Percentiles rank a stretch among this genome's conserved stretches.
Evolutionary conservation across 2,329 filamentous ascomycete genomes (phyloP).

Genomic region (Colletotrichum ledebouriae): DNA sequence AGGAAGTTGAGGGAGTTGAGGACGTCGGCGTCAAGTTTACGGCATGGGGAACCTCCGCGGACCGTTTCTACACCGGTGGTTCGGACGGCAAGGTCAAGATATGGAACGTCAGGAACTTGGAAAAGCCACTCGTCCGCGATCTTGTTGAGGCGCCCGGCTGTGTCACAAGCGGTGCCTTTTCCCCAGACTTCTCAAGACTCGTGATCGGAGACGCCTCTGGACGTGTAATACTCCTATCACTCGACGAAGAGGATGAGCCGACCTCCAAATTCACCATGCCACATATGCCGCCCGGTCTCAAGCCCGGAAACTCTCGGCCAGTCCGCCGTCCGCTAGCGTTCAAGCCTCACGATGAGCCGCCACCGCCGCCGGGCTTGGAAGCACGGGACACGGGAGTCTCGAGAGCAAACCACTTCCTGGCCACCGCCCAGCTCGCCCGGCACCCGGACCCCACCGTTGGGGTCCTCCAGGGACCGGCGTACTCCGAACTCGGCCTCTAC

Average conservation of each 20-base stretch:
- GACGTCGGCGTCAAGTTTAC: slow-evolving; percentile 75
- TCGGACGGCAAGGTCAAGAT: slow-evolving; percentile 74
- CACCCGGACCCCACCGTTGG: slow-evolving; percentile 64
- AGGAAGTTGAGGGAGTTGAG: slow-evolving; percentile 67
- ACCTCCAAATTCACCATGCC: slow-evolving; percentile 53
- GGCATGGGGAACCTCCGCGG: slow-evolving; percentile 69
- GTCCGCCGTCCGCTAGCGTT: slow-evolving; percentile 63
- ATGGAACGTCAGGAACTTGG: slow-evolving; percentile 68
- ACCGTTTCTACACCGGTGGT: slow-evolving; percentile 73
- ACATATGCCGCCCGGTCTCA: slow-evolving; percentile 48
- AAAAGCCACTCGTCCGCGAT: slow-evolving; percentile 62
- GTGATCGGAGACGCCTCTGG: slow-evolving; percentile 73
- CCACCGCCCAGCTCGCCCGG: slow-evolving; percentile 56
- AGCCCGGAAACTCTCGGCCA: slow-evolving; percentile 44
- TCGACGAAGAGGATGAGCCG: slow-evolving; percentile 58
- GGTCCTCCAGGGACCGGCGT: slow-evolving; percentile 68
- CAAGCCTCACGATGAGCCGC: slow-evolving; percentile 64
- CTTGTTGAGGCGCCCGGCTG: slow-evolving; percentile 68
- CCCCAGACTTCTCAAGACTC: slow-evolving; percentile 66
- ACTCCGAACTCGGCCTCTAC: slow-evolving; percentile 61
- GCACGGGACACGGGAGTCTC: slow-evolving; percentile 44
- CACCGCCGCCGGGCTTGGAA: slow-evolving; percentile 52
- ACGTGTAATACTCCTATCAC: slow-evolving; percentile 67
- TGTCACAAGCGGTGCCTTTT: slow-evolving; percentile 71
- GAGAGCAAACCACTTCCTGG: slow-evolving; percentile 53